Evolutionary conservation across 208 protist genomes (phyloP).

Genomic region (Trypanosomatidae sp.): DNA sequence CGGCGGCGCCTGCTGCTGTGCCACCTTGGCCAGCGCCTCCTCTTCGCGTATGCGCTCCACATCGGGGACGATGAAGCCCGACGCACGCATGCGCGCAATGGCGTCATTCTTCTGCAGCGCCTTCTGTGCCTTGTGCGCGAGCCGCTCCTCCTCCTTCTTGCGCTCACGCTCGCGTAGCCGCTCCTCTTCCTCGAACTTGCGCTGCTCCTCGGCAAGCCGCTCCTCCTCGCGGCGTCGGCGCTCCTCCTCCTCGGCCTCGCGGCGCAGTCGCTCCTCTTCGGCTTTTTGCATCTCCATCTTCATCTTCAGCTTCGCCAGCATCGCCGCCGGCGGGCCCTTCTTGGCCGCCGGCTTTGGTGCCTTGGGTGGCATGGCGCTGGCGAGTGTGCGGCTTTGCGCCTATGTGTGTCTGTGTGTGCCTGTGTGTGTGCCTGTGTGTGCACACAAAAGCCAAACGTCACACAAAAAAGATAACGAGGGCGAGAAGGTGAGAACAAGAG

Average conservation of each 20-base stretch:
- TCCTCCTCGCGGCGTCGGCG: constrained; percentile 70
- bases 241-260: constrained; percentile 73
- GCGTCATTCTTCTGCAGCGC: constrained; percentile 28
- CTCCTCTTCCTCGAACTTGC: constrained; percentile 76
- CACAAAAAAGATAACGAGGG: too few species aligned
- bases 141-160: constrained; percentile 70
- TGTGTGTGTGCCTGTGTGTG: too few species aligned
- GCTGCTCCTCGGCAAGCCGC: constrained; percentile 68
- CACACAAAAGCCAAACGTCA: too few species aligned
- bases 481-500: too few species aligned
- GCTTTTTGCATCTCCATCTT: constrained; percentile 82
- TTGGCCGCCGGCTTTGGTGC: constrained; percentile 56
- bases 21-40: constrained; percentile 29
- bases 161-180: constrained; percentile 47
- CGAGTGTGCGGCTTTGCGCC: background rate
- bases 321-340: constrained; percentile 60
- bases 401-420: background rate
- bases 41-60: constrained; percentile 66
- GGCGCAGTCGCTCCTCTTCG: constrained; percentile 65
- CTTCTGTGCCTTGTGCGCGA: constrained; percentile 41
- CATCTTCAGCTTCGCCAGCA: constrained; percentile 84
- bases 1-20: constrained; percentile 10
- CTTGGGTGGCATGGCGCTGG: constrained; percentile 65
- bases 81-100: constrained; percentile 62
- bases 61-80: constrained; percentile 76